phyloP scores from a whole-genome alignment of 768 basidiomycete species.

The Leucocoprinus leucothites region DNA sequence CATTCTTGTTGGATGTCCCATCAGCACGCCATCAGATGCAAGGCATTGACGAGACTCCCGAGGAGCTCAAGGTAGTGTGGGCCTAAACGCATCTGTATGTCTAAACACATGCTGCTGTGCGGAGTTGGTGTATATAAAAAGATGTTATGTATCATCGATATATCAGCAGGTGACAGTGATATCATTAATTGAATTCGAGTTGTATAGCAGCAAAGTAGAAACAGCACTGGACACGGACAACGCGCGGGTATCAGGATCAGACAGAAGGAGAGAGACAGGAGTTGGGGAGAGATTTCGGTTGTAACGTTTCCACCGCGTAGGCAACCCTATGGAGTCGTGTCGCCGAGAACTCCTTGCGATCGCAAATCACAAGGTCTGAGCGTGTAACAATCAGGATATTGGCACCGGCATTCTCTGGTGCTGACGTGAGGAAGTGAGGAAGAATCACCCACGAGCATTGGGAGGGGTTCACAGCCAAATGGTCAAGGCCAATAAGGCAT shows the following conservation, averaged over 20 bases:
- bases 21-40: not conserved
- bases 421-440: constrained; percentile 1
- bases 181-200: not conserved
- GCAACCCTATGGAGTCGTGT: not conserved
- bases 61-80: no score
- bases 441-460: not conserved
- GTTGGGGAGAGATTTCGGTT: not conserved
- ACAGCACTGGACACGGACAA: not conserved
- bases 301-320: constrained; percentile 5
- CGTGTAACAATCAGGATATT: constrained; percentile 1
- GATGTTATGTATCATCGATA: not conserved
- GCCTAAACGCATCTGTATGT: not conserved
- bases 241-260: constrained; percentile 6
- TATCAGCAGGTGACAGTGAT: constrained; percentile 1
- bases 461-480: not conserved
- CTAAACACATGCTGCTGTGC: not conserved
- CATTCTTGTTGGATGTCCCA: not conserved
- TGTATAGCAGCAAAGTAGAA: not conserved
- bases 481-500: not conserved
- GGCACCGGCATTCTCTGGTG: not conserved
- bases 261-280: constrained; percentile 3
- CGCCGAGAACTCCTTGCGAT: constrained; percentile 1
- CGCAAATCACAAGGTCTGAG: not conserved
- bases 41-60: no score
- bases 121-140: not conserved